Conservation (phyloP, 139 green algal species). For the Coelastrella sp. region DNA sequence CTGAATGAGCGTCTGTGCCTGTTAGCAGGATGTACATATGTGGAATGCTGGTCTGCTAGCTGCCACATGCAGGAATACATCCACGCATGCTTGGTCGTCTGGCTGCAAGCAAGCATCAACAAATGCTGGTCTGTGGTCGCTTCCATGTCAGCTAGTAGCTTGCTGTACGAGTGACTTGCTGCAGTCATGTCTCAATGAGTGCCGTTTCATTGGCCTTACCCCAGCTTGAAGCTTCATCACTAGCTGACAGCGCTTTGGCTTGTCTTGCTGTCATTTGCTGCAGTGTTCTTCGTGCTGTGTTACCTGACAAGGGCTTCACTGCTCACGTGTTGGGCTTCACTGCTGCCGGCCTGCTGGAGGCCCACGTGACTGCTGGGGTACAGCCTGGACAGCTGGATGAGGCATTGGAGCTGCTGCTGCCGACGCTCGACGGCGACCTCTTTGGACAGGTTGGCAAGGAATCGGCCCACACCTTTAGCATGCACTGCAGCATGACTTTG, state of each 20-base stretch:
- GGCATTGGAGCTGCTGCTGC: constrained; percentile 72
- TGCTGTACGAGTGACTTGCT: no score
- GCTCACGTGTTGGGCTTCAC: constrained; percentile 94
- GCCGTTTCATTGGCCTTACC: not conserved
- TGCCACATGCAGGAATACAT: no score
- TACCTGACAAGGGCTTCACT: constrained; percentile 78
- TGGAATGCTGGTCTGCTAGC: no score
- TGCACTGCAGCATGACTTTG: not conserved
- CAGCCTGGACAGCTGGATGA: constrained; percentile 71
- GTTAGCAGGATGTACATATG: no score
- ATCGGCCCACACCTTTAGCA: not conserved
- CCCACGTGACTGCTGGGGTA: constrained; percentile 38
- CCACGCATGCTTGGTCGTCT: no score
- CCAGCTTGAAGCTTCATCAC: no score
- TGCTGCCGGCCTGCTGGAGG: constrained; percentile 82
- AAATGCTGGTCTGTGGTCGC: no score
- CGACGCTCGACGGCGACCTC: constrained; percentile 84
- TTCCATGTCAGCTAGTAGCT: no score
- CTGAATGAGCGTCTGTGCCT: not conserved
- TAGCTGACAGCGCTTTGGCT: no score
- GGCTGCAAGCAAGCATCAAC: no score
- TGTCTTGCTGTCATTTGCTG: not conserved
- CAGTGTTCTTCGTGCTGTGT: constrained; percentile 58
- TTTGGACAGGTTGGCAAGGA: constrained; percentile 69
- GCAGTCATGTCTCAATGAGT: not conserved